phyloP scores from a whole-genome alignment of 2,329 filamentous ascomycete species.

The Cercospora citrullina region DNA sequence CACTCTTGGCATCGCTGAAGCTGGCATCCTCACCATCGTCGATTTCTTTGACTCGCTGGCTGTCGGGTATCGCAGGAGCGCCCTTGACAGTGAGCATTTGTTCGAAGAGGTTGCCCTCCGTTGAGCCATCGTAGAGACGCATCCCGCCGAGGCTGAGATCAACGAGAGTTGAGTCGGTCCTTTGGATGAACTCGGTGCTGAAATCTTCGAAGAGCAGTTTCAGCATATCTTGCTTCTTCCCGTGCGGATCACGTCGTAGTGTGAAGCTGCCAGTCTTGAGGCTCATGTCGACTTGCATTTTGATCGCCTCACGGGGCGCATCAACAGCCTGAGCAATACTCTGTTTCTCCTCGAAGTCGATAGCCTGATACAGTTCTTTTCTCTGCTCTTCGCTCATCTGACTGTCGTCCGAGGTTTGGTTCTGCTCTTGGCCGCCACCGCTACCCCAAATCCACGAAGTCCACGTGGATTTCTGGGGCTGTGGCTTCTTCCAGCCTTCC shows the following conservation, averaged over 20 bases:
- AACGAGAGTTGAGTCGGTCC: slow-evolving; percentile 85
- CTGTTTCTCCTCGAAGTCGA: slow-evolving; percentile 97
- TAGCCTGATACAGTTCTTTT: slow-evolving; percentile 93
- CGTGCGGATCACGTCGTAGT: slow-evolving; percentile 78
- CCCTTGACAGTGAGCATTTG: slow-evolving; percentile 97
- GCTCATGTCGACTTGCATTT: slow-evolving; percentile 87
- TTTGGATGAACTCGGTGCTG: slow-evolving; percentile 82
- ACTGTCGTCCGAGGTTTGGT: slow-evolving; percentile 71
- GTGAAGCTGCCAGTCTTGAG: slow-evolving; percentile 97
- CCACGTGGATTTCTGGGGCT: slow-evolving; percentile 78
- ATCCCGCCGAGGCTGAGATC: slow-evolving; percentile 90
- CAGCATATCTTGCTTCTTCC: slow-evolving; percentile 75
- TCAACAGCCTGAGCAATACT: slow-evolving; percentile 85
- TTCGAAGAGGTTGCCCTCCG: slow-evolving; percentile 82
- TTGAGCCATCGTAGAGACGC: slow-evolving; percentile 93
- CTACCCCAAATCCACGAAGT: slow-evolving; percentile 87
- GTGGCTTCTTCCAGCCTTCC: slow-evolving; percentile 79
- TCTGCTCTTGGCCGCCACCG: slow-evolving; percentile 47
- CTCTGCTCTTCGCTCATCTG: slow-evolving; percentile 94
- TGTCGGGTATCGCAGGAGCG: slow-evolving; percentile 60
- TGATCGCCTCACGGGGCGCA: slow-evolving; percentile 84
- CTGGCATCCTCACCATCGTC: slow-evolving; percentile 49
- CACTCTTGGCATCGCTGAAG: slow-evolving; percentile 45
- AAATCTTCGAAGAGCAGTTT: slow-evolving; percentile 94
- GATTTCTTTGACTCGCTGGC: slow-evolving; percentile 51